Base-by-base conservation (phyloP, 106 monocot species). In the Agapanthus africanus region DNA sequence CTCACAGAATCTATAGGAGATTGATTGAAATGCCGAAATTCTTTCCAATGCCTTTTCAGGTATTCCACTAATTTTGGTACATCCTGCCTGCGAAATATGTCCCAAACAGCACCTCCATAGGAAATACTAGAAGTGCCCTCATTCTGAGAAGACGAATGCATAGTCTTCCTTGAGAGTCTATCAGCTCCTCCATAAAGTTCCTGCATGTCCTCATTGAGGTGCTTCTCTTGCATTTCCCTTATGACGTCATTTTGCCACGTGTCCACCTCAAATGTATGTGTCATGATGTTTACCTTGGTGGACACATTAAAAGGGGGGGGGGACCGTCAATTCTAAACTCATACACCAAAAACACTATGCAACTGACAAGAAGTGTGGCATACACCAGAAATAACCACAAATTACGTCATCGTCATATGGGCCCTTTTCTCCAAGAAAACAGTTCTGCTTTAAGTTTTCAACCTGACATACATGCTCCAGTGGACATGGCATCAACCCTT, bases 31-130 rank as follows among this genome's bases (percentile, higher is more conserved):
- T 79, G 83, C 10, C 72, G 62, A 23, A 84, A 84, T 56, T 84
- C 83, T 26, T 49, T 76, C 32, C 72, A 67, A 65, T 84, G 83
- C 35, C 66, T 79, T 42, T 21, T 16, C 25, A 84, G 30, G 49
- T 84, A 84, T 31, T 76, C 73, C 37, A 36, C 46, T 51, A 79
- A 63, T 38, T 77, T 79, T 31, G 79, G 76, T 16, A 73, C 65
- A 73, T 84, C 83, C 32, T 84, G 21, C 70, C 83, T 79, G 7
- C 83, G 76, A 65, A 84, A 84, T 69, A 84, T 79, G 50, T 84
- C 83, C 83, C 79, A 84, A 70, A 84, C 54, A 61, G 79, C 79
- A 73, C 83, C 76, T 31, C 79, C 76, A 76, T 31, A 62, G 19
- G 3, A n/a, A 23, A 13, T 11, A n/a, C 8, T 50, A 40, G 47